phyloP scores from a whole-genome alignment of 768 basidiomycete species.

The Rhodotorula kratochvilovae region DNA sequence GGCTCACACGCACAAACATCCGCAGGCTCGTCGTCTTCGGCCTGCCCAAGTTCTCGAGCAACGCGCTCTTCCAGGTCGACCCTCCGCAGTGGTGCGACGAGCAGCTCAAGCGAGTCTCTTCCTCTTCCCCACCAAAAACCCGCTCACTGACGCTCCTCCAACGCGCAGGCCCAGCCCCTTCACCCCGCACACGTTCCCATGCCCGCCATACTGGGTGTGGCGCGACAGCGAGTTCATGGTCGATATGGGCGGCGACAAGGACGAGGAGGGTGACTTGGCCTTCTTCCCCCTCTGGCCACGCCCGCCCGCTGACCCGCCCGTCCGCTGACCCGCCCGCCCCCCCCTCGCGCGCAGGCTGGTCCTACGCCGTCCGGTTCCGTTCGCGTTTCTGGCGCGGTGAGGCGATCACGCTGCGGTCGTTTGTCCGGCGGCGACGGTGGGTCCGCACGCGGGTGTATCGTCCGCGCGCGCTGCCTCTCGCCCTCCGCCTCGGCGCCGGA shows the following conservation, averaged over 20 bases:
- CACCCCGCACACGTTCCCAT: slow-evolving; percentile 23
- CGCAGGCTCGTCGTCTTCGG: slow-evolving; percentile 24
- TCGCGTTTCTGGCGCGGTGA: slow-evolving; percentile 35
- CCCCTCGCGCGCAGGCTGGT: slow-evolving; percentile 19
- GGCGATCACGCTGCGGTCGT: slow-evolving; percentile 9
- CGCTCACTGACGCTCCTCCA: neutral
- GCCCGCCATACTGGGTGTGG: slow-evolving; percentile 35
- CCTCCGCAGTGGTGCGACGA: slow-evolving; percentile 14
- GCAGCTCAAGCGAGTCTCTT: neutral
- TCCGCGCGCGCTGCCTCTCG: neutral
- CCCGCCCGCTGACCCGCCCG: neutral
- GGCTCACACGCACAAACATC: too few relatives aligned
- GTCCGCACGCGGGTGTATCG: slow-evolving; percentile 26
- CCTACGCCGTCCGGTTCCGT: slow-evolving; percentile 30
- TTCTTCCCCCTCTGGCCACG: too few relatives aligned
- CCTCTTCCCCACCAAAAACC: too few relatives aligned
- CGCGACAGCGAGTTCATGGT: slow-evolving; percentile 32
- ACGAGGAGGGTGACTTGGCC: slow-evolving; percentile 24
- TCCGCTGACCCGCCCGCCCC: too few relatives aligned
- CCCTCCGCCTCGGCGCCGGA: neutral
- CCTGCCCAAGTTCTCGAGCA: slow-evolving; percentile 22
- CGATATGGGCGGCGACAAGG: slow-evolving; percentile 34
- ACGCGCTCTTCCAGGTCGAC: slow-evolving; percentile 20
- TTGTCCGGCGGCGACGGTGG: slow-evolving; percentile 29
- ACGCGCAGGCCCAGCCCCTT: slow-evolving; percentile 1